Conservation (phyloP, 192 early-diverging fungal genomes). For the Globomyces pollinis-pini region DNA sequence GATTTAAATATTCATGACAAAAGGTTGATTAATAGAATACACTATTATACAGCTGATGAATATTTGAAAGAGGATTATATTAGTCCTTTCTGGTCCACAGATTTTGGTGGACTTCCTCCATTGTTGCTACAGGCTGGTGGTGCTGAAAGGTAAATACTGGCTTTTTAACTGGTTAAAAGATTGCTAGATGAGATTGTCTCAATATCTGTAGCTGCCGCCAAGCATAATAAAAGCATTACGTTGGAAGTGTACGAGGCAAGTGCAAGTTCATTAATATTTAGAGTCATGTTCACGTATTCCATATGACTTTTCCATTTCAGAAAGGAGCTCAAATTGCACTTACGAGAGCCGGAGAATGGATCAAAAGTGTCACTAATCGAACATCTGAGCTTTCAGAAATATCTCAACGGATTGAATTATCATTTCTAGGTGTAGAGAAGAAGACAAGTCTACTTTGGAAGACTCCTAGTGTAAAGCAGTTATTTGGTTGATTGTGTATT, state of each 20-base stretch:
- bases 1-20: not conserved
- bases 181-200: conserved; percentile 9
- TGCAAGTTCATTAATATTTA: too few relatives aligned
- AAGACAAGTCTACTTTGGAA: too few relatives aligned
- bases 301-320: not conserved
- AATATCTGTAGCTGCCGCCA: not conserved
- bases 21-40: not conserved
- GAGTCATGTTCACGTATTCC: conserved; percentile 6
- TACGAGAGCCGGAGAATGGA: not conserved
- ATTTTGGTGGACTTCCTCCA: not conserved
- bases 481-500: too few relatives aligned
- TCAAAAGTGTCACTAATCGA: not conserved
- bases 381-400: too few relatives aligned
- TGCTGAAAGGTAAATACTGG: not conserved
- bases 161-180: too few relatives aligned
- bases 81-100: conserved; percentile 4
- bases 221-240: not conserved
- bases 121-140: conserved; percentile 1
- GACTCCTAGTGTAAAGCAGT: too few relatives aligned
- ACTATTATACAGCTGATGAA: conserved; percentile 10
- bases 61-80: not conserved
- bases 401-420: too few relatives aligned
- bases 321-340: not conserved
- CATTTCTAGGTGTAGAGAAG: too few relatives aligned
- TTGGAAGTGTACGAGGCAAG: conserved; percentile 9